Percentiles rank a stretch among this genome's conserved stretches.
phyloP scores from a whole-genome alignment of 352 stramenopile species.

The Phytophthora pisi region DNA sequence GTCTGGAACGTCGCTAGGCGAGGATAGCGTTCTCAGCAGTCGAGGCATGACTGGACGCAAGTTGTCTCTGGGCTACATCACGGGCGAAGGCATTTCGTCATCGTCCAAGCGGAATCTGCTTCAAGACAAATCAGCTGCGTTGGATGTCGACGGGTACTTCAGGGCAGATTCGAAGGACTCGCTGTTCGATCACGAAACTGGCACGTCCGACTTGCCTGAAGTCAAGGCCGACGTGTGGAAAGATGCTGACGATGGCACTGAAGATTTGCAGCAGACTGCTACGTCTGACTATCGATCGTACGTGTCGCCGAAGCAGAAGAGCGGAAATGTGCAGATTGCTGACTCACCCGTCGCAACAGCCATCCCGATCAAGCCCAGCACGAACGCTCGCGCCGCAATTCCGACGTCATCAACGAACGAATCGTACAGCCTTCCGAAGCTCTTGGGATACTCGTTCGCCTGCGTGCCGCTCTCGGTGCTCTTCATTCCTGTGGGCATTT shows the following conservation, averaged over 20 bases:
- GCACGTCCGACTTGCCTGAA: constrained; percentile 32
- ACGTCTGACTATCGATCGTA: constrained; percentile 55
- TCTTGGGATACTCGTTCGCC: constrained; percentile 64
- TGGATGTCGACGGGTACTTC: constrained; percentile 53
- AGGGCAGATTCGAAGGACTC: constrained; percentile 66
- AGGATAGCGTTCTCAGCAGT: constrained; percentile 29
- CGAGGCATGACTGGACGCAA: constrained; percentile 18
- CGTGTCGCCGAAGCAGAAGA: constrained; percentile 62
- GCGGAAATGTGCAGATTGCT: constrained; percentile 32
- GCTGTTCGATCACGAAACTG: constrained; percentile 46
- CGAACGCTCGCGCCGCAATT: constrained; percentile 15
- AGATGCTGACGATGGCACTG: constrained; percentile 32
- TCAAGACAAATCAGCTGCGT: constrained; percentile 29
- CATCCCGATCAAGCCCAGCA: constrained; percentile 30
- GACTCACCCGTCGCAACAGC: constrained; percentile 30
- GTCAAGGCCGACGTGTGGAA: constrained; percentile 44
- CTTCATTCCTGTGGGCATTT: constrained; percentile 59
- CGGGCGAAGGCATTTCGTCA: constrained; percentile 42
- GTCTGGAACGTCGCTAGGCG: constrained; percentile 47
- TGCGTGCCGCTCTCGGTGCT: constrained; percentile 64
- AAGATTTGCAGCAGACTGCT: constrained; percentile 34
- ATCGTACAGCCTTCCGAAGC: constrained; percentile 63
- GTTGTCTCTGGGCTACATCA: constrained; percentile 35
- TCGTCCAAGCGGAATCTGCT: constrained; percentile 36
- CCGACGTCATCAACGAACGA: constrained; percentile 23